Conservation (phyloP, 495 filamentous ascomycete species). For the Daldinia bambusicola region DNA sequence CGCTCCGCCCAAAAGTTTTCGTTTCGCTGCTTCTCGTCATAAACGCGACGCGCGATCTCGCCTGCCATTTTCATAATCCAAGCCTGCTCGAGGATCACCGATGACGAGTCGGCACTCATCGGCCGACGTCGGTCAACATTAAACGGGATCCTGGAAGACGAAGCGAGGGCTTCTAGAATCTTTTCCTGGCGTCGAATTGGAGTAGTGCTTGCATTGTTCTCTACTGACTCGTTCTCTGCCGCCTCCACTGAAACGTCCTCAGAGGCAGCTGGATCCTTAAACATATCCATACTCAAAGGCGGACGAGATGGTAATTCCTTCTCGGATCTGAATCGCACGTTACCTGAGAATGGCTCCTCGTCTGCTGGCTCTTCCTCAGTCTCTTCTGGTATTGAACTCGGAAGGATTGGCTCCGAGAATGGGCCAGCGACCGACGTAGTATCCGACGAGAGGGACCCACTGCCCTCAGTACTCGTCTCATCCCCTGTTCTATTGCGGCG, state of each 20-base stretch:
- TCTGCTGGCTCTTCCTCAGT: slow-evolving; percentile 66
- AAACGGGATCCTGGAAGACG: slow-evolving; percentile 51
- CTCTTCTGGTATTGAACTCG: slow-evolving; percentile 60
- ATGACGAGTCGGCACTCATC: slow-evolving; percentile 53
- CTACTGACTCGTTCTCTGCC: slow-evolving; percentile 30
- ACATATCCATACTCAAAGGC: slow-evolving; percentile 46
- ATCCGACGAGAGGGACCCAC: slow-evolving; percentile 52
- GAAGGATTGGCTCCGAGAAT: slow-evolving; percentile 61
- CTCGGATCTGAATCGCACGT: slow-evolving; percentile 53
- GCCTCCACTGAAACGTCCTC: slow-evolving; percentile 22
- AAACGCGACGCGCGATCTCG: slow-evolving; percentile 86
- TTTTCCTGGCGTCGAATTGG: slow-evolving; percentile 42
- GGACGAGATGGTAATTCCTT: slow-evolving; percentile 45
- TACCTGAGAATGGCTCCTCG: slow-evolving; percentile 52
- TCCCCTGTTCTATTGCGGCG: slow-evolving; percentile 70
- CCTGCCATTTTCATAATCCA: slow-evolving; percentile 92
- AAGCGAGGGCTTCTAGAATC: slow-evolving; percentile 49
- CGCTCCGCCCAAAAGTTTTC: slow-evolving; percentile 58
- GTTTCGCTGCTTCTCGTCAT: slow-evolving; percentile 69
- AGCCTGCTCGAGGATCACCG: slow-evolving; percentile 79
- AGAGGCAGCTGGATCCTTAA: slow-evolving; percentile 31
- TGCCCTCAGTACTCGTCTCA: slow-evolving; percentile 61
- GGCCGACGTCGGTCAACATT: slow-evolving; percentile 46
- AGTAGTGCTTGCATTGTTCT: slow-evolving; percentile 35
- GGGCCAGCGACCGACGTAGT: slow-evolving; percentile 51